Evolutionary conservation across 257 asterid genomes (phyloP).

Genomic region (Nemophila menziesii): DNA sequence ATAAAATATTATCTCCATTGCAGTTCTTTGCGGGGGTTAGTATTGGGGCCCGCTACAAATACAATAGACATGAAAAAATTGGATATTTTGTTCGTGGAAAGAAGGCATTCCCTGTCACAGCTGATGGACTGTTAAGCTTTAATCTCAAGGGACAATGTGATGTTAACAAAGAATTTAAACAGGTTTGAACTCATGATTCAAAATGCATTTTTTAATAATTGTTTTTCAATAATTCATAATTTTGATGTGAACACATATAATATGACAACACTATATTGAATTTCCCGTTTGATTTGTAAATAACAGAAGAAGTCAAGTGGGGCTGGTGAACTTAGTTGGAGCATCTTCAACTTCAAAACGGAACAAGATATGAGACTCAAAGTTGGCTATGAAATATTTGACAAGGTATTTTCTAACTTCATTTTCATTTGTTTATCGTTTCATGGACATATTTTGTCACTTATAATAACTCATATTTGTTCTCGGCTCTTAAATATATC

Average conservation of each 20-base stretch:
- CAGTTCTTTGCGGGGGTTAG: constrained; percentile 33
- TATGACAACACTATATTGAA: no score
- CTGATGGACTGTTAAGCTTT: constrained; percentile 39
- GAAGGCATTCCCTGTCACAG: constrained; percentile 52
- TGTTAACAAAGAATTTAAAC: constrained; percentile 43
- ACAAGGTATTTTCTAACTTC: constrained; percentile 56
- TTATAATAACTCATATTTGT: no score
- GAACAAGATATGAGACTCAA: constrained; percentile 77
- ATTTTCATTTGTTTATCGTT: no score
- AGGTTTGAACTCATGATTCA: no score
- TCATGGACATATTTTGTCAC: no score
- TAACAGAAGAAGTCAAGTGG: constrained; percentile 51
- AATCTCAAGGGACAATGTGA: constrained; percentile 54
- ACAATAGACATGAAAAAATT: constrained; percentile 37
- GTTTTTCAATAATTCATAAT: no score
- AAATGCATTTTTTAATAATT: no score
- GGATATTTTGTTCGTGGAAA: constrained; percentile 53
- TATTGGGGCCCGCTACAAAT: constrained; percentile 54
- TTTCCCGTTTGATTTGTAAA: neutral
- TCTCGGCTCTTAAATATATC: no score
- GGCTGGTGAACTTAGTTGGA: constrained; percentile 68
- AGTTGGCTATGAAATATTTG: constrained; percentile 60
- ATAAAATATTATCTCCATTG: no score
- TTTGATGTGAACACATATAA: no score
- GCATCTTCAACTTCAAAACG: constrained; percentile 41